A percentile compares a stretch with the other conserved stretches of the same genome.
phyloP scores from a whole-genome alignment of 2,329 filamentous ascomycete genomes.

The Fusarium nygamai region DNA sequence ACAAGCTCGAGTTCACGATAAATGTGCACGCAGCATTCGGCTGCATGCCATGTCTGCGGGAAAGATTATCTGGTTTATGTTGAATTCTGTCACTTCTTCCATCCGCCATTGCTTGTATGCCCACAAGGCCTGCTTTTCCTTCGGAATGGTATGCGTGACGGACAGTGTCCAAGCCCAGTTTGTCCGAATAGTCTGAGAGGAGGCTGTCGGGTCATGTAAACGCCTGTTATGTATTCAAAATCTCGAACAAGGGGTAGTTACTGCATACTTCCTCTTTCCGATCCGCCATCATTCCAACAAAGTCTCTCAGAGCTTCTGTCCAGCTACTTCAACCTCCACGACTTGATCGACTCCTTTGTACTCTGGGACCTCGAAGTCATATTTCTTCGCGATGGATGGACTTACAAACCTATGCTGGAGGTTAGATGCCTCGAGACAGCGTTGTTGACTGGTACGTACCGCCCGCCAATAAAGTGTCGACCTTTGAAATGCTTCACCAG shows the following conservation, averaged over 20 bases:
- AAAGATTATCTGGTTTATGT: conserved; percentile 68
- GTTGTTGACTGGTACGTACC: conserved; percentile 58
- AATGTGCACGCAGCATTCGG: conserved; percentile 69
- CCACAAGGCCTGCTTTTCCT: conserved; percentile 54
- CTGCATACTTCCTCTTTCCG: conserved; percentile 6
- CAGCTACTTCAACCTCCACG: conserved; percentile 72
- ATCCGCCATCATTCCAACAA: background rate
- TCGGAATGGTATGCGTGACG: conserved; percentile 60
- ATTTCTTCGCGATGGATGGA: conserved; percentile 81
- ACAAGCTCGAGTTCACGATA: conserved; percentile 51
- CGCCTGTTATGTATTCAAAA: conserved; percentile 8
- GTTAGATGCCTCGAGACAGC: conserved; percentile 25
- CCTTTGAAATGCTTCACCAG: conserved; percentile 85
- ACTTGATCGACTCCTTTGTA: conserved; percentile 92
- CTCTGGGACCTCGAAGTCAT: conserved; percentile 81
- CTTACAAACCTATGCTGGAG: conserved; percentile 74
- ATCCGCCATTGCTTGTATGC: conserved; percentile 59
- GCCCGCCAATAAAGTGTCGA: conserved; percentile 89
- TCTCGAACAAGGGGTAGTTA: conserved; percentile 10
- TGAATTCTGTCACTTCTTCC: conserved; percentile 63
- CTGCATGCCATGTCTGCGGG: conserved; percentile 68
- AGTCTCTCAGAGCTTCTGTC: conserved; percentile 61
- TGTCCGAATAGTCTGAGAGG: conserved; percentile 68
- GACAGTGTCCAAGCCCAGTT: conserved; percentile 66
- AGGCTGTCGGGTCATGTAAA: conserved; percentile 65